A percentile compares a stretch with the other conserved stretches of the same genome.
Conservation (phyloP, 73 alveolate genomes). For the Blepharisma japonicum region DNA sequence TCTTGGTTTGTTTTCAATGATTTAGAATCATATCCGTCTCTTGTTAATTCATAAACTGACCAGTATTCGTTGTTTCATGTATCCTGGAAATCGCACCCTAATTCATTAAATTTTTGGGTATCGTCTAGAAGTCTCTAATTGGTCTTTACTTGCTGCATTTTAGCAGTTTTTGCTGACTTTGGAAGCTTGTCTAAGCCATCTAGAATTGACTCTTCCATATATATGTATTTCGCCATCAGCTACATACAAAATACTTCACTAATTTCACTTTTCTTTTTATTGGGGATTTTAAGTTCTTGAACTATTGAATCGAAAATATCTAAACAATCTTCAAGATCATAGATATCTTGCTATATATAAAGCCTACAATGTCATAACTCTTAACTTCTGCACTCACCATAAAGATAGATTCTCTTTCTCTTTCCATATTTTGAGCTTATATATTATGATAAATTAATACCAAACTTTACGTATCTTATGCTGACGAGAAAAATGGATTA, state of each 20-base stretch:
- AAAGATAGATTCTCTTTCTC: slow-evolving; percentile 2
- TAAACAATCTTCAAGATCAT: slow-evolving; percentile 15
- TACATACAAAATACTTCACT: not conserved
- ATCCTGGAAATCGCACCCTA: slow-evolving; percentile 17
- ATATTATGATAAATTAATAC: too few species aligned
- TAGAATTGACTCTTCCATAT: slow-evolving; percentile 16
- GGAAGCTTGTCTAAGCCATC: slow-evolving; percentile 26
- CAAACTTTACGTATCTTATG: too few species aligned
- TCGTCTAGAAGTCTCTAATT: not conserved
- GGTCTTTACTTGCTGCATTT: not conserved
- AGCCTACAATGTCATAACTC: slow-evolving; percentile 5
- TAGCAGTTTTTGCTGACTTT: not conserved
- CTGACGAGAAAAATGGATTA: too few species aligned
- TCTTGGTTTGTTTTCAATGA: not conserved
- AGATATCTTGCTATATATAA: slow-evolving; percentile 7
- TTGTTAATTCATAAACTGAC: not conserved
- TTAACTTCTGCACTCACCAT: not conserved
- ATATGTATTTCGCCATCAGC: slow-evolving; percentile 26
- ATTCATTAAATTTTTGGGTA: slow-evolving; percentile 1
- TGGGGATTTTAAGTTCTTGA: not conserved
- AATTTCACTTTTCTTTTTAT: slow-evolving; percentile 10
- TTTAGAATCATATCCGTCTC: not conserved
- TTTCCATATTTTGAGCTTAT: not conserved
- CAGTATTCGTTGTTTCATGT: slow-evolving; percentile 11
- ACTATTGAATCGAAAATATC: slow-evolving; percentile 14